Evolutionary conservation across 1,284 basidiomycete genomes (phyloP), one percentile per base, ranked within the genome.

Genomic region (Puccinia horiana): DNA sequence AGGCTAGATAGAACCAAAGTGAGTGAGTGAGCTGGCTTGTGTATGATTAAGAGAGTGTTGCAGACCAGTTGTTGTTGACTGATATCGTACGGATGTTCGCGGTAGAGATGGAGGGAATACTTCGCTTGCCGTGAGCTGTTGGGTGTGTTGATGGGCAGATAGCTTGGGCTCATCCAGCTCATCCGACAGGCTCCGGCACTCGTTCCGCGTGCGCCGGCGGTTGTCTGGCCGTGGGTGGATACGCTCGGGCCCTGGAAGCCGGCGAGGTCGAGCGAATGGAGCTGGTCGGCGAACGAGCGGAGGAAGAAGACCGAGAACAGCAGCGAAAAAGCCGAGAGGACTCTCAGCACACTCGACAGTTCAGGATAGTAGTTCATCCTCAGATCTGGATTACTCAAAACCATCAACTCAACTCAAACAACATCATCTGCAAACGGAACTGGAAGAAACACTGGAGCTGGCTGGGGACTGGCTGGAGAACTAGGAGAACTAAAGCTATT

Each of bases 111-210:
- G 37, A 98, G 89, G 2, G 91, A 91, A 87, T 98, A 98, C 82
- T 94, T 90, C 29, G 87, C 87, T 29, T 91, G 91, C 1, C 84
- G 83, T 1, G 83, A 81, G 32, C 76, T 75, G 5, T 85, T 84
- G 37, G 93, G 92, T 44, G 87, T 88, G 58, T 88, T 85, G 85
- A 92, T 92, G 49, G 92, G 89, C 37, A 87, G 82, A 87, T 98
- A 99, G 6, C 92, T 92, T 0, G 96, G 96, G 5, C 91, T 93
- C 97, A 99, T 99, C 89, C 92, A 95, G 83, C 94, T 95, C 96
- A 99, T 99, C 78, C 94, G 92, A 88, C 96, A 99, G 90, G 70
- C 74, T 44, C 79, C 79, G 18, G 79, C 79, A 20, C 70, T 26
- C 29, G 42, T 16, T 23, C 79, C 79, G 11, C 52, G 26, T 23